These are phyloP conservation scores for Colletotrichum acutatum DNA, from an alignment of 2,329 filamentous ascomycete species.

Conservation along the genomic window DNA sequence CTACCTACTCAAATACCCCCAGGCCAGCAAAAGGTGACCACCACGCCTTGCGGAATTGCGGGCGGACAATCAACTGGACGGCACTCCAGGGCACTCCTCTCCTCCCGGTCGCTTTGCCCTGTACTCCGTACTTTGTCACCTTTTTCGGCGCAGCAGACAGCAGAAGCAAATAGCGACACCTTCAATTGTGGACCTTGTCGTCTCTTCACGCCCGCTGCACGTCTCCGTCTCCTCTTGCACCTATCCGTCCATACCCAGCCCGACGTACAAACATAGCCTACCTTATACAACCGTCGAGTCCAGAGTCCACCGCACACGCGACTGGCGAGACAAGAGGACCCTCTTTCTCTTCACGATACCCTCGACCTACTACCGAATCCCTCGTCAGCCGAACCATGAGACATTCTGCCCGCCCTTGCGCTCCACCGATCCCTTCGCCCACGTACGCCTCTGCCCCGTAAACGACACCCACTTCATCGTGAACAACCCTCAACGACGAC, in stretches of 20 bases:
- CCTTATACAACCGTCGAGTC: slow-evolving; percentile 21
- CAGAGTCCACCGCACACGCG: slow-evolving; percentile 18
- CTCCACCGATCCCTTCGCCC: slow-evolving; percentile 6
- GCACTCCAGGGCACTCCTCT: neutral
- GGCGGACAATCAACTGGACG: neutral
- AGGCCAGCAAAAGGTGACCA: neutral
- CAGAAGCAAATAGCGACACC: neutral
- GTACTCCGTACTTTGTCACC: neutral
- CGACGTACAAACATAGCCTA: neutral
- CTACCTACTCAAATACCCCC: too few species aligned
- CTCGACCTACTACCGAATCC: neutral
- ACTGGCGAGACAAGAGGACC: slow-evolving; percentile 21
- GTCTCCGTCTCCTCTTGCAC: slow-evolving; percentile 21
- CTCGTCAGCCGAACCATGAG: slow-evolving; percentile 21
- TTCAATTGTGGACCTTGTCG: neutral
- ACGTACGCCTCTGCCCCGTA: slow-evolving; percentile 13
- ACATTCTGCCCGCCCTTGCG: slow-evolving; percentile 1
- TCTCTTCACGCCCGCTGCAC: neutral
- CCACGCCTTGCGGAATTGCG: neutral
- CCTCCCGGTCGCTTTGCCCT: too few species aligned
- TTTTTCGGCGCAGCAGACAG: neutral
- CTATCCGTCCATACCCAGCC: neutral
- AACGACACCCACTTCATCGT: neutral
- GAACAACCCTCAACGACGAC: neutral
- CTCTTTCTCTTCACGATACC: slow-evolving; percentile 20